Conservation (phyloP, 2,329 filamentous ascomycete genomes). For the Epichloe typhina region DNA sequence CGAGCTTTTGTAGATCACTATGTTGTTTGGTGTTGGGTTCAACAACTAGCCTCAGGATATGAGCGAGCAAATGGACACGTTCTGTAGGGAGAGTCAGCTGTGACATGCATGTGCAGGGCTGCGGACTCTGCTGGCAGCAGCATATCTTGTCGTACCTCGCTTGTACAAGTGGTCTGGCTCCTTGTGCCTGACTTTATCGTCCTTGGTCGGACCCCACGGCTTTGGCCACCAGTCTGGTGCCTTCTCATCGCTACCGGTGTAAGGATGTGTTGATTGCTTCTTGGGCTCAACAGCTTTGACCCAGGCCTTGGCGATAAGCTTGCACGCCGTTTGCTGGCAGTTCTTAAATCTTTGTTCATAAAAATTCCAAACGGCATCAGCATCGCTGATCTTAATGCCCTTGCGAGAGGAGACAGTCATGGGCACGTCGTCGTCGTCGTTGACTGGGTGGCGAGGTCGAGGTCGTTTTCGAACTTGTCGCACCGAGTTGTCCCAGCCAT, state of each 20-base stretch:
- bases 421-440: slow-evolving; percentile 28
- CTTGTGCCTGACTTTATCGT: slow-evolving; percentile 49
- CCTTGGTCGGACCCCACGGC: slow-evolving; percentile 34
- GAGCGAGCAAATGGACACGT: slow-evolving; percentile 43
- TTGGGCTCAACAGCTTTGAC: slow-evolving; percentile 64
- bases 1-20: slow-evolving; percentile 36
- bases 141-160: slow-evolving; percentile 34
- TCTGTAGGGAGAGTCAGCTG: slow-evolving; percentile 26
- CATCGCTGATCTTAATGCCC: slow-evolving; percentile 39
- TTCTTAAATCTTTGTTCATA: slow-evolving; percentile 50
- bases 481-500: slow-evolving; percentile 19
- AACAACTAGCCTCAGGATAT: slow-evolving; percentile 46
- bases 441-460: slow-evolving; percentile 22
- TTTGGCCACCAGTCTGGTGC: slow-evolving; percentile 57
- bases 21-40: slow-evolving; percentile 37
- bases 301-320: slow-evolving; percentile 62
- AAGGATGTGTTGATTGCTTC: slow-evolving; percentile 64
- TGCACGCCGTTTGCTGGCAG: slow-evolving; percentile 59
- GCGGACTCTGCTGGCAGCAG: background rate
- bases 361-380: slow-evolving; percentile 41
- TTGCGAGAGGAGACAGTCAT: slow-evolving; percentile 27
- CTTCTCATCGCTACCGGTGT: slow-evolving; percentile 50
- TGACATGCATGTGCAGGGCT: too few species aligned
- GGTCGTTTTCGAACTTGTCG: slow-evolving; percentile 17
- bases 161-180: slow-evolving; percentile 64